Evolutionary conservation across 768 basidiomycete genomes (phyloP).

Genomic region (Imleria badia): DNA sequence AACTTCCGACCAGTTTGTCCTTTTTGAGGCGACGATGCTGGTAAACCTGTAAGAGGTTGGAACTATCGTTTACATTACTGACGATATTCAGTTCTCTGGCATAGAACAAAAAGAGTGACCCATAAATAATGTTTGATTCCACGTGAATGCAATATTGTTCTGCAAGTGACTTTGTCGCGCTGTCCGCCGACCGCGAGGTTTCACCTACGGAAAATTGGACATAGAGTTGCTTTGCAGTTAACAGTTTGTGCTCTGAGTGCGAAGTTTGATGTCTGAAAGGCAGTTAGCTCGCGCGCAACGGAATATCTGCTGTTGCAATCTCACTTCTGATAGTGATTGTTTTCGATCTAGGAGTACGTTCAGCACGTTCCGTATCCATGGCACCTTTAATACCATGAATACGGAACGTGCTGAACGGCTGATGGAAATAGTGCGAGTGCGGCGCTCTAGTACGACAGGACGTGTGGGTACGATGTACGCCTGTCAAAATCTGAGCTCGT

Average conservation of each 20-base stretch:
- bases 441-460: too few relatives aligned
- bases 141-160: background rate
- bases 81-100: background rate
- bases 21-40: too few relatives aligned
- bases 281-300: background rate
- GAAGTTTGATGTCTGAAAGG: slow-evolving; percentile 5
- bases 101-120: background rate
- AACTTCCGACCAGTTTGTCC: background rate
- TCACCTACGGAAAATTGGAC: background rate
- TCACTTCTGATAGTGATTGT: background rate
- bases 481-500: too few relatives aligned
- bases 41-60: background rate
- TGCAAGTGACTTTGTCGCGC: background rate
- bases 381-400: too few relatives aligned
- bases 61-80: background rate
- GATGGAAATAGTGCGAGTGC: too few relatives aligned
- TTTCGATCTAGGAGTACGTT: background rate
- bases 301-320: background rate
- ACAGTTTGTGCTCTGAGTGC: background rate
- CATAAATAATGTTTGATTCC: background rate
- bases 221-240: background rate
- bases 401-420: too few relatives aligned
- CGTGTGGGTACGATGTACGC: too few relatives aligned
- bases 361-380: too few relatives aligned
- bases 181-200: background rate